A percentile compares a stretch with the other conserved stretches of the same genome.
Evolutionary conservation across 371 early-diverging fungal genomes (phyloP).

Genomic region (Rhizopus arrhizus): DNA sequence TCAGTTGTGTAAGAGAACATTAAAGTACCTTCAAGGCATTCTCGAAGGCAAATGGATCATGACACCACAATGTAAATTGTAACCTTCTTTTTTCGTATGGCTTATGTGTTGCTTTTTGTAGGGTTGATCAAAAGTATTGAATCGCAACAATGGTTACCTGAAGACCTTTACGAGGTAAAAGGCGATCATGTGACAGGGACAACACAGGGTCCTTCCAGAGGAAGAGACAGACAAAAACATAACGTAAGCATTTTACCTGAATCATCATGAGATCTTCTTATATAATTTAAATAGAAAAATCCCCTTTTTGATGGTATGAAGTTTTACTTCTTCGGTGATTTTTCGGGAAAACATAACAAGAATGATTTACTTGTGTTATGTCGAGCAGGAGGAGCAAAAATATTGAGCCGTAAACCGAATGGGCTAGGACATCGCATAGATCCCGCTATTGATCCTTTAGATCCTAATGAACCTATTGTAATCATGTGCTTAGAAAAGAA

Average conservation of each 20-base stretch:
- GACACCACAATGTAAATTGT: constrained; percentile 32
- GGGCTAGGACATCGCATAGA: background rate
- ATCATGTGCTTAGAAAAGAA: constrained; percentile 6
- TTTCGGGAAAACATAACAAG: constrained; percentile 31
- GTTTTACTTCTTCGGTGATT: constrained; percentile 38
- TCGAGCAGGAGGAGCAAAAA: constrained; percentile 30
- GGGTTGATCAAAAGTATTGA: constrained; percentile 40
- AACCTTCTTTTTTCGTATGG: background rate
- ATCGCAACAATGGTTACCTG: constrained; percentile 33
- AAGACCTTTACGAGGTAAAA: constrained; percentile 36
- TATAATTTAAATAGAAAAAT: background rate
- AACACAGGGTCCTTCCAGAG: constrained; percentile 34
- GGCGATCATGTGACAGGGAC: constrained; percentile 36
- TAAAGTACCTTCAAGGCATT: constrained; percentile 42
- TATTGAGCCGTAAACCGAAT: constrained; percentile 30
- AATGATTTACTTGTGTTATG: constrained; percentile 29
- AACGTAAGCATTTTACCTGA: background rate
- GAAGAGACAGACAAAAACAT: constrained; percentile 19
- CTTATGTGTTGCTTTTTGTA: constrained; percentile 10
- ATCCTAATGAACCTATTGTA: constrained; percentile 16
- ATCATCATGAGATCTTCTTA: background rate
- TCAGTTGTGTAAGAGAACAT: constrained; percentile 31
- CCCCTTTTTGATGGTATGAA: constrained; percentile 28
- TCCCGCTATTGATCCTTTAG: background rate
- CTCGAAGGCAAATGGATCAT: constrained; percentile 48